These are phyloP conservation scores for Talaromyces adpressus DNA, from an alignment of 495 filamentous ascomycete species.

Conservation along the genomic window DNA sequence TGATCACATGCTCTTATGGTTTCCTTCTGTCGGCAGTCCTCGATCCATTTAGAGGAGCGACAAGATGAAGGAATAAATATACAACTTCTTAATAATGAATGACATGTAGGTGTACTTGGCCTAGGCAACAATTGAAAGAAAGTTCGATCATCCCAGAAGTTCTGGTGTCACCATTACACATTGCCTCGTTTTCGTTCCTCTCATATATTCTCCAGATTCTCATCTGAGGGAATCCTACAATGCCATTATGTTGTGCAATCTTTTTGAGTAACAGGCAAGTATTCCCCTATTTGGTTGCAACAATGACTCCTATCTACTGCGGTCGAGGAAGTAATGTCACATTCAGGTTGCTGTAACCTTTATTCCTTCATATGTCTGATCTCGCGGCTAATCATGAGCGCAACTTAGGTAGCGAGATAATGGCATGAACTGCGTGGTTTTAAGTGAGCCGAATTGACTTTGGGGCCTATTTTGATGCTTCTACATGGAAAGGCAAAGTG, in stretches of 20 bases:
- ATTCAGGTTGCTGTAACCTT: neutral
- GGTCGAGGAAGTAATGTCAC: neutral
- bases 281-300: neutral
- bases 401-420: neutral
- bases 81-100: too few relatives aligned
- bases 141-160: too few relatives aligned
- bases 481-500: neutral
- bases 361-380: neutral
- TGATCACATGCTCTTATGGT: neutral
- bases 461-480: neutral
- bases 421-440: too few relatives aligned
- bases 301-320: neutral
- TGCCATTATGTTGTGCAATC: neutral
- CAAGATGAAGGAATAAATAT: too few relatives aligned
- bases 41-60: too few relatives aligned
- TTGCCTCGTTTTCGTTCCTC: neutral
- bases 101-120: too few relatives aligned
- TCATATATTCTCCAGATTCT: neutral
- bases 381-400: too few relatives aligned
- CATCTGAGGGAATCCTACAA: neutral
- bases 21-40: too few relatives aligned
- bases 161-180: too few relatives aligned
- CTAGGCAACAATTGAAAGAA: too few relatives aligned
- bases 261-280: neutral
- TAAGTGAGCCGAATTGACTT: too few relatives aligned